phyloP scores from a whole-genome alignment of 805 yeast species.

The Kodamaea sagamina region DNA sequence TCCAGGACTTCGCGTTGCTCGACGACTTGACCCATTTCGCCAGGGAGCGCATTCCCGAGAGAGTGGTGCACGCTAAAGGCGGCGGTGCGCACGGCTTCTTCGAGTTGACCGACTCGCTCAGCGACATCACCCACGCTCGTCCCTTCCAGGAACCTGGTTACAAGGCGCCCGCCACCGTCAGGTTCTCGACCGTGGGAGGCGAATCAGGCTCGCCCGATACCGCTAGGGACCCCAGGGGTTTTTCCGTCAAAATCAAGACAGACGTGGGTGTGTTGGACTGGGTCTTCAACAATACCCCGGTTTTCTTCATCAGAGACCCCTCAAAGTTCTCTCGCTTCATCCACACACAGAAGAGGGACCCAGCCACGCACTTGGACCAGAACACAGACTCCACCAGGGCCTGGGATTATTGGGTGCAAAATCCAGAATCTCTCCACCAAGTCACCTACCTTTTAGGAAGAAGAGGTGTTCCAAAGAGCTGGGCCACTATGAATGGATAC shows the following conservation, averaged over 20 bases:
- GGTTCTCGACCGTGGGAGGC: constrained; percentile 89
- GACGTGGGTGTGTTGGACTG: constrained; percentile 84
- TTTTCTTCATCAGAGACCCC: constrained; percentile 83
- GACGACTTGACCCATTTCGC: constrained; percentile 86
- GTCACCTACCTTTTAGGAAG: constrained; percentile 58
- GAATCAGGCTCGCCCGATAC: constrained; percentile 81
- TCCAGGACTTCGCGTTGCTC: constrained; percentile 79
- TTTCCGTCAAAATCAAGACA: constrained; percentile 76
- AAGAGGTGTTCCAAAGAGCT: constrained; percentile 58
- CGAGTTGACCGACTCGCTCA: constrained; percentile 67
- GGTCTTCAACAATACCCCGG: constrained; percentile 85
- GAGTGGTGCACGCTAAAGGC: constrained; percentile 93
- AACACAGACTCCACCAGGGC: constrained; percentile 49
- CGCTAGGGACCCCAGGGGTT: constrained; percentile 87
- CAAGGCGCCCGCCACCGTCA: constrained; percentile 68
- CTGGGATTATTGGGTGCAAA: constrained; percentile 60
- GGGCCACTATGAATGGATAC: constrained; percentile 61
- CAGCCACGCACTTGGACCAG: constrained; percentile 54
- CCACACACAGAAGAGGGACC: constrained; percentile 87
- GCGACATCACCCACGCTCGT: constrained; percentile 72
- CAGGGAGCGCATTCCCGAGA: constrained; percentile 87
- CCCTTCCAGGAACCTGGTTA: constrained; percentile 77
- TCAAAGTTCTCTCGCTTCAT: constrained; percentile 84
- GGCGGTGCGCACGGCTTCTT: constrained; percentile 88
- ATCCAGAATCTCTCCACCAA: constrained; percentile 60